Percentiles rank a stretch among this genome's conserved stretches.
Evolutionary conservation across 2,329 filamentous ascomycete species (phyloP).

Genomic region (Fusarium nelsonii): DNA sequence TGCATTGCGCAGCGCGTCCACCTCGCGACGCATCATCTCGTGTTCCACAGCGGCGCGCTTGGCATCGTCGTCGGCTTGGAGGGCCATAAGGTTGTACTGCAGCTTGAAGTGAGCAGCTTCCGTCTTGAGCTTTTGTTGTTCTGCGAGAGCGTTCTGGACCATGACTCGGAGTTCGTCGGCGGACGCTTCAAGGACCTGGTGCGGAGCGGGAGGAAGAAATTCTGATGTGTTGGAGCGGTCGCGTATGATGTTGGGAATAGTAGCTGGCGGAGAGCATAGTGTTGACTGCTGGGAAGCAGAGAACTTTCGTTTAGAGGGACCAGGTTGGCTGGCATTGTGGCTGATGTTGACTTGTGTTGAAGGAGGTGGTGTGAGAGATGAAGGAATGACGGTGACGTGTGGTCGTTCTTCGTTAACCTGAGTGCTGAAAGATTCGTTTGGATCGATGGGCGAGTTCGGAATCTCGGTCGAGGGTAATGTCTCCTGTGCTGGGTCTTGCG

Average conservation of each 20-base stretch:
- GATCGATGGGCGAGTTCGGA: slow-evolving; percentile 65
- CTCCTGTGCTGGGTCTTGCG: slow-evolving; percentile 60
- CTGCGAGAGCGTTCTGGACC: slow-evolving; percentile 66
- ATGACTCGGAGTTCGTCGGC: slow-evolving; percentile 68
- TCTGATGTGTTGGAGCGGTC: slow-evolving; percentile 53
- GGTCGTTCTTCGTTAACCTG: slow-evolving; percentile 63
- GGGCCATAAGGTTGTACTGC: slow-evolving; percentile 84
- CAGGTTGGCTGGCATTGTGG: slow-evolving; percentile 37
- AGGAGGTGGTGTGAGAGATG: slow-evolving; percentile 69
- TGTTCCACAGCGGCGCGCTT: slow-evolving; percentile 92
- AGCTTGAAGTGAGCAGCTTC: slow-evolving; percentile 91
- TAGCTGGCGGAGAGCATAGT: slow-evolving; percentile 68
- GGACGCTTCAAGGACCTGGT: slow-evolving; percentile 66
- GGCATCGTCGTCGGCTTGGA: slow-evolving; percentile 86
- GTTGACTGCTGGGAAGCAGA: slow-evolving; percentile 61
- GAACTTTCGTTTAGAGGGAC: slow-evolving; percentile 47
- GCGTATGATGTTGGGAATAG: slow-evolving; percentile 55
- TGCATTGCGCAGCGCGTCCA: slow-evolving; percentile 82
- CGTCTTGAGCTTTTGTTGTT: slow-evolving; percentile 76
- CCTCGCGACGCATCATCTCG: slow-evolving; percentile 88
- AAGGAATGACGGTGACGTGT: slow-evolving; percentile 64
- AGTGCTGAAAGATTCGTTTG: slow-evolving; percentile 62
- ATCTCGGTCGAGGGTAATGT: slow-evolving; percentile 70
- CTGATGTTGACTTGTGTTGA: slow-evolving; percentile 63
- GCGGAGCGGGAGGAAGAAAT: slow-evolving; percentile 61